Percentiles rank a stretch among this genome's conserved stretches.
phyloP scores from a whole-genome alignment of 2,329 filamentous ascomycete species.

The Raffaelea albimanens region DNA sequence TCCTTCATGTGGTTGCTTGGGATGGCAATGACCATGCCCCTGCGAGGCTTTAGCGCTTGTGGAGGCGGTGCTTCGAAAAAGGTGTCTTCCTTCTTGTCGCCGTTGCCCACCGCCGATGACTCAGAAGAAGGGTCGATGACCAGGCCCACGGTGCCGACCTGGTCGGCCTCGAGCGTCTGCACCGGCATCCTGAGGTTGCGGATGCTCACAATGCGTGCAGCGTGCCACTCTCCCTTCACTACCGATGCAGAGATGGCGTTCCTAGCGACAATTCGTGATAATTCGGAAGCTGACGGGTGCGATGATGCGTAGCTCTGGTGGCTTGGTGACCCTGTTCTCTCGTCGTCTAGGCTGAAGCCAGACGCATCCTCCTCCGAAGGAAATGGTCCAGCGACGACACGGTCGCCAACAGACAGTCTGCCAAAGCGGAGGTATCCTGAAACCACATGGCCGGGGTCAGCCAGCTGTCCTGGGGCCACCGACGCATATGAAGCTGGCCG shows the following conservation, averaged over 20 bases:
- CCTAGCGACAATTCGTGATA: conserved; percentile 41
- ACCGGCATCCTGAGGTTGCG: conserved; percentile 82
- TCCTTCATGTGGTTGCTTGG: conserved; percentile 49
- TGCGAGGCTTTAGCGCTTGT: conserved; percentile 41
- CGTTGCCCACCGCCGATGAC: background rate
- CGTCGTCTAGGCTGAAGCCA: conserved; percentile 33
- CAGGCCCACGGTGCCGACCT: conserved; percentile 84
- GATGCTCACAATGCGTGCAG: conserved; percentile 73
- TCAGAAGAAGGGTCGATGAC: conserved; percentile 21
- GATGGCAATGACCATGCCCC: conserved; percentile 75
- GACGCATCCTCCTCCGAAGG: conserved; percentile 44
- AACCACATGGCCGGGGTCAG: conserved; percentile 58
- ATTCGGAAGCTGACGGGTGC: conserved; percentile 43
- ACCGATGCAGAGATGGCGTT: conserved; percentile 41
- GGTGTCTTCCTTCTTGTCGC: no score
- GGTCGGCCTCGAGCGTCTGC: conserved; percentile 62
- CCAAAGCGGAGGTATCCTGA: conserved; percentile 80
- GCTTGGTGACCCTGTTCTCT: conserved; percentile 35
- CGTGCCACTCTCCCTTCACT: conserved; percentile 64
- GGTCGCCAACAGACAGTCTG: conserved; percentile 66
- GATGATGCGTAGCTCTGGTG: conserved; percentile 42
- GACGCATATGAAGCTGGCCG: conserved; percentile 54
- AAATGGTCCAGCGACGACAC: conserved; percentile 72
- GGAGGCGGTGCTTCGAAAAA: background rate
- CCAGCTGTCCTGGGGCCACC: conserved; percentile 23